These are phyloP conservation scores for Coemansia sp. DNA, from an alignment of 192 early-diverging fungal genomes.

Conservation along the genomic window DNA sequence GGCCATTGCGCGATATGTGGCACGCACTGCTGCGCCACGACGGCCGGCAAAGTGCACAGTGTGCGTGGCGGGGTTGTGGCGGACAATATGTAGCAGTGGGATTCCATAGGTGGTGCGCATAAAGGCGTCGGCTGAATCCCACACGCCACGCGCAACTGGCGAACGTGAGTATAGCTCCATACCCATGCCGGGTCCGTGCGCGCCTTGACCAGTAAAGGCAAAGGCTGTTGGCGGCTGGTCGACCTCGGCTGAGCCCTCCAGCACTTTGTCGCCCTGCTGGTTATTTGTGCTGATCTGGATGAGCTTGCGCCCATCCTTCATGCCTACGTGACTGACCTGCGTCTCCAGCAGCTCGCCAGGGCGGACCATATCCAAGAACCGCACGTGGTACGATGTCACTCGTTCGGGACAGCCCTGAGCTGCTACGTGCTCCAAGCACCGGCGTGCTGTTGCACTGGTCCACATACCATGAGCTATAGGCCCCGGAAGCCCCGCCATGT, in stretches of 20 bases:
- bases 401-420: constrained; percentile 90
- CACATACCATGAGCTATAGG: constrained; percentile 99
- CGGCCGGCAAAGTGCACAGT: constrained; percentile 58
- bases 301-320: constrained; percentile 95
- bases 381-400: constrained; percentile 80
- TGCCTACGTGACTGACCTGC: constrained; percentile 89
- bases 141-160: constrained; percentile 78
- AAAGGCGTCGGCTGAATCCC: constrained; percentile 89
- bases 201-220: constrained; percentile 96
- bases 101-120: constrained; percentile 79
- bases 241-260: constrained; percentile 89
- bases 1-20: constrained; percentile 80
- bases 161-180: constrained; percentile 89
- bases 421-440: constrained; percentile 93
- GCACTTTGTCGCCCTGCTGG: constrained; percentile 72
- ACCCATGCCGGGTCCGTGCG: constrained; percentile 94
- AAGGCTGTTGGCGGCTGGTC: constrained; percentile 89
- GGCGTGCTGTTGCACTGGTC: constrained; percentile 90
- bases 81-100: constrained; percentile 44
- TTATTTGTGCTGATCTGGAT: constrained; percentile 88
- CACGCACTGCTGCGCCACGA: constrained; percentile 38
- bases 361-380: constrained; percentile 91
- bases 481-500: constrained; percentile 83
- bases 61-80: constrained; percentile 56
- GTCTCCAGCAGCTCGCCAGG: constrained; percentile 87